Evolutionary conservation across 1,284 basidiomycete genomes (phyloP).

Genomic region (Microbotryum violaceum): DNA sequence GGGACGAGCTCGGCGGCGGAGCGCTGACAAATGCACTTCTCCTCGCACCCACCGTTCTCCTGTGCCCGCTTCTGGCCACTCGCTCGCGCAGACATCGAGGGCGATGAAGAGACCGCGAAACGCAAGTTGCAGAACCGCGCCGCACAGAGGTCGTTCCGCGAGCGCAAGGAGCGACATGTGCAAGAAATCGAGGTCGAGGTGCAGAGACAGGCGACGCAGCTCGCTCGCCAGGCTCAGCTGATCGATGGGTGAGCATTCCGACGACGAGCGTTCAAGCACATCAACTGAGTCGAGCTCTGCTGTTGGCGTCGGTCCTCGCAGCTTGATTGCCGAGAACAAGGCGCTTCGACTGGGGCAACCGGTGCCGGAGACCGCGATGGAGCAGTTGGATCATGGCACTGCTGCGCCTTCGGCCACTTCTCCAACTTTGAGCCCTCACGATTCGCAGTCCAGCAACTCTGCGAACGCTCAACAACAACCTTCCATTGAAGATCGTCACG

Average conservation of each 20-base stretch:
- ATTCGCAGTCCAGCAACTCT: neutral
- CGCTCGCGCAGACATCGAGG: slow-evolving; percentile 13
- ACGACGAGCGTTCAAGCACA: neutral
- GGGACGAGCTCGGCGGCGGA: too few relatives aligned
- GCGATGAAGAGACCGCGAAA: slow-evolving; percentile 20
- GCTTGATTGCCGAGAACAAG: slow-evolving; percentile 13
- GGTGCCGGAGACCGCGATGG: neutral
- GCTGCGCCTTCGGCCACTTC: neutral
- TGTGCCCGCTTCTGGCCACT: too few relatives aligned
- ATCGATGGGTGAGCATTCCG: slow-evolving; percentile 4
- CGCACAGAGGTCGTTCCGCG: slow-evolving; percentile 28
- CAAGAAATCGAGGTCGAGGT: slow-evolving; percentile 21
- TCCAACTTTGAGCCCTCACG: neutral
- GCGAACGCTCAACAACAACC: neutral
- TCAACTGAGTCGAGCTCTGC: neutral
- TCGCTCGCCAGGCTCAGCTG: slow-evolving; percentile 1
- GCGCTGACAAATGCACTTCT: too few relatives aligned
- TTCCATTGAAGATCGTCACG: too few relatives aligned
- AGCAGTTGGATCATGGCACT: neutral
- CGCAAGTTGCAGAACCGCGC: slow-evolving; percentile 30
- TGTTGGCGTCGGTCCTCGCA: neutral
- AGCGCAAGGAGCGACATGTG: slow-evolving; percentile 27
- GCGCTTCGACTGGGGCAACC: slow-evolving; percentile 19
- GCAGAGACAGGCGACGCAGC: slow-evolving; percentile 11
- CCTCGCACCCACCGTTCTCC: too few relatives aligned